Base-by-base conservation (phyloP, 176 grass and related monocot genomes). In the Typha latifolia region DNA sequence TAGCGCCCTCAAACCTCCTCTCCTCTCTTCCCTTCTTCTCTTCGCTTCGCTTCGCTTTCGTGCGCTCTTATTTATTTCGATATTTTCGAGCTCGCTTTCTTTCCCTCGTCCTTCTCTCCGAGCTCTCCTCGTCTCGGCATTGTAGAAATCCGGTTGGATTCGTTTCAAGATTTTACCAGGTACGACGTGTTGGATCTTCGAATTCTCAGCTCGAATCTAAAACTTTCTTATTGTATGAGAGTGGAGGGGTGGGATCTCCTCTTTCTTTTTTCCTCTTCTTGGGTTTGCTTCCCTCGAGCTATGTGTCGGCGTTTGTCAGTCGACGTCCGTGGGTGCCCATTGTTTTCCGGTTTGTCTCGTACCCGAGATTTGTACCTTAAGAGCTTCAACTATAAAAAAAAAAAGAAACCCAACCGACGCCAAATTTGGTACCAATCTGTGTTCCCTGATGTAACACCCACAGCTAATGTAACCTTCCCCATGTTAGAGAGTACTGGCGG, bases 11-110 rank as follows among this genome's bases (percentile, higher is more conserved):
- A 48, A 43, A 16, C 62, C 55, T 1, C 9, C 47, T 4, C 31
- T 52, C 23, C 24, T 74, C 53, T 74, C 78, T 80, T 62, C 51
- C 15, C 49, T 53, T 69, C 61, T 63, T 70, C 81, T 71, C 12
- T 69, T 20, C 16, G 20, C 64, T 69, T 20, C 16, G 20, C 64
- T 49, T 53, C 59, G 26, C 34, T 10, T 47, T 80, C 48, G 51
- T 48, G 26, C 14, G 19, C 19, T n/a, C 51, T 53, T 56, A 56
- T 6, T 56, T 5, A 1, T 52, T 14, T 3, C 9, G 3, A 56
- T n/a, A 56, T 7, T 6, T 0, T 13, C 52, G 53, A 22, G 53
- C 37, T 43, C 37, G 37, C 9, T 43, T 10, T 43, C 37, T 43
- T 43, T 7, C 37, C 37, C 9, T 43, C 37, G 37, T 43, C 37